Conservation (phyloP, 2,329 filamentous ascomycete species). For the Aspergillus ibericus region DNA sequence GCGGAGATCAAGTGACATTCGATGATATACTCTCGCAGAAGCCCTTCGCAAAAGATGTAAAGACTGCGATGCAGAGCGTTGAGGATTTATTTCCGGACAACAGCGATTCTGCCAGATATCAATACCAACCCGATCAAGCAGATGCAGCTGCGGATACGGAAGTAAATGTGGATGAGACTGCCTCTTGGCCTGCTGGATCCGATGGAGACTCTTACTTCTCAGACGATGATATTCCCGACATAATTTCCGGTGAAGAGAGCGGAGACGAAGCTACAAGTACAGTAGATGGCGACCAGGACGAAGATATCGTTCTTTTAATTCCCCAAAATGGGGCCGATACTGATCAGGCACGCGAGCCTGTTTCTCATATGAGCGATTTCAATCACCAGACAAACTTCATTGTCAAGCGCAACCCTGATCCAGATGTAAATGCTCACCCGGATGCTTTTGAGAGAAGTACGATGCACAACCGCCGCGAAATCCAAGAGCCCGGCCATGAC, state of each 20-base stretch:
- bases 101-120: conserved; percentile 40
- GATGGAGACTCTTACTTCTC: conserved; percentile 44
- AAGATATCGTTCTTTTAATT: conserved; percentile 25
- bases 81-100: conserved; percentile 80
- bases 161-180: conserved; percentile 65
- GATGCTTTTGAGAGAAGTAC: background rate
- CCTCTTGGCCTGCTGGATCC: conserved; percentile 52
- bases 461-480: background rate
- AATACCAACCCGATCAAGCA: conserved; percentile 16
- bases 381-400: background rate
- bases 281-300: conserved; percentile 17
- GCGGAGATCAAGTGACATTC: conserved; percentile 55
- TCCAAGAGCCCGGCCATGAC: background rate
- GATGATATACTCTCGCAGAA: conserved; percentile 62
- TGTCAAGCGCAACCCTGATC: background rate
- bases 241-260: conserved; percentile 18
- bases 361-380: background rate
- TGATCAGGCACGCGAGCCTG: background rate
- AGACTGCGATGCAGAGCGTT: conserved; percentile 78
- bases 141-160: conserved; percentile 20
- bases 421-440: background rate
- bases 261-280: conserved; percentile 14
- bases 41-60: conserved; percentile 61
- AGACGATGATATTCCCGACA: conserved; percentile 40
- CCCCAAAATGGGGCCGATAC: conserved; percentile 11